phyloP scores from a whole-genome alignment of 495 filamentous ascomycete genomes.

The Xylona heveae region DNA sequence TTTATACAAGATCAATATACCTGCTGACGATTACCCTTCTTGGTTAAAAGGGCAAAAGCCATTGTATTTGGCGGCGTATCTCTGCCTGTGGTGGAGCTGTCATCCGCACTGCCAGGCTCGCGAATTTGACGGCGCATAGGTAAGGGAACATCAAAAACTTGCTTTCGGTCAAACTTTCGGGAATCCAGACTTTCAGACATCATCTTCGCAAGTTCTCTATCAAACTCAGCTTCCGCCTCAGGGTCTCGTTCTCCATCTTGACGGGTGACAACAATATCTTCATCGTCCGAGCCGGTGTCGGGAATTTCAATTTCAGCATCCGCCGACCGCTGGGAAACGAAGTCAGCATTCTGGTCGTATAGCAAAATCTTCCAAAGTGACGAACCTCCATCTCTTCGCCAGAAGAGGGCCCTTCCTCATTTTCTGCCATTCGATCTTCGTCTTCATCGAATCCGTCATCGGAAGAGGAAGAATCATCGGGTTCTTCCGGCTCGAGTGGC shows the following conservation, averaged over 20 bases:
- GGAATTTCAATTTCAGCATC: constrained; percentile 21
- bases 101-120: constrained; percentile 25
- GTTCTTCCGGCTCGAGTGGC: constrained; percentile 42
- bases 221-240: constrained; percentile 89
- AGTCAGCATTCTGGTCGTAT: too few species aligned
- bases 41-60: constrained; percentile 91
- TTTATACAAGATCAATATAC: constrained; percentile 20
- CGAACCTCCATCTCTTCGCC: constrained; percentile 35
- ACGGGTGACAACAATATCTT: constrained; percentile 75
- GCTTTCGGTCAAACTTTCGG: constrained; percentile 83
- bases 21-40: constrained; percentile 89
- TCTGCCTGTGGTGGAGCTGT: constrained; percentile 21
- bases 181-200: constrained; percentile 94
- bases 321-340: too few species aligned
- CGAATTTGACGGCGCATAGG: constrained; percentile 63
- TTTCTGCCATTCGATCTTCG: constrained; percentile 22
- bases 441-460: constrained; percentile 35
- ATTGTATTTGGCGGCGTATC: constrained; percentile 37
- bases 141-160: constrained; percentile 78
- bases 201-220: constrained; percentile 95
- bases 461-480: constrained; percentile 37
- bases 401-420: constrained; percentile 33
- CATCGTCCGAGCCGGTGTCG: constrained; percentile 46
- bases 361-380: too few species aligned
- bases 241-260: constrained; percentile 83